A percentile compares a stretch with the other conserved stretches of the same genome.
Conservation (phyloP, 73 alveolate genomes). For the Effrenium voratum region DNA sequence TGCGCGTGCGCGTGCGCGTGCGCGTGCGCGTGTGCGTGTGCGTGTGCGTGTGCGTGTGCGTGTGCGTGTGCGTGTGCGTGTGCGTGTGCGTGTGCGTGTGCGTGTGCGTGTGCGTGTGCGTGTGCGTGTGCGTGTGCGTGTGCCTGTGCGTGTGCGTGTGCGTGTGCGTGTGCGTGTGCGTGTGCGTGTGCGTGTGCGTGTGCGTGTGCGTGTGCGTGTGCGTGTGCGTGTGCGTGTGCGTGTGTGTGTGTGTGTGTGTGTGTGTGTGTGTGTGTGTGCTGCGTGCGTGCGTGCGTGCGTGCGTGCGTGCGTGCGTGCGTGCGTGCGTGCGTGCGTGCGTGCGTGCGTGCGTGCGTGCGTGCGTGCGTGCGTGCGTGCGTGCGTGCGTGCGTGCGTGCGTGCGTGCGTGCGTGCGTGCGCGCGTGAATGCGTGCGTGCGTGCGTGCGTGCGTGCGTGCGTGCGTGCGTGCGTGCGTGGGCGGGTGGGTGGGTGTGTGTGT, state of each 20-base stretch:
- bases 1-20: neutral
- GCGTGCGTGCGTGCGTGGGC: too few species aligned
- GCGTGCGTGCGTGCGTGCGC: neutral
- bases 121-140: neutral
- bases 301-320: neutral
- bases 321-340: neutral
- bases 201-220: neutral
- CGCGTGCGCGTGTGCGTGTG: neutral
- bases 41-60: neutral
- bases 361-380: neutral
- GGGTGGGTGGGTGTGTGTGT: too few species aligned
- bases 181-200: neutral
- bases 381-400: neutral
- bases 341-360: conserved; percentile 6
- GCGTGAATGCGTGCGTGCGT: too few species aligned
- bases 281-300: neutral
- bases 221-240: neutral
- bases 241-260: too few species aligned
- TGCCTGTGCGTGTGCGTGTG: conserved; percentile 2
- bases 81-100: neutral
- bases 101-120: neutral
- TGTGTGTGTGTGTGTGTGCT: neutral
- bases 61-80: neutral
- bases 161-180: neutral
- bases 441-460: neutral